Evolutionary conservation across 768 basidiomycete genomes (phyloP).

Genomic region (Lentinus tigrinus): DNA sequence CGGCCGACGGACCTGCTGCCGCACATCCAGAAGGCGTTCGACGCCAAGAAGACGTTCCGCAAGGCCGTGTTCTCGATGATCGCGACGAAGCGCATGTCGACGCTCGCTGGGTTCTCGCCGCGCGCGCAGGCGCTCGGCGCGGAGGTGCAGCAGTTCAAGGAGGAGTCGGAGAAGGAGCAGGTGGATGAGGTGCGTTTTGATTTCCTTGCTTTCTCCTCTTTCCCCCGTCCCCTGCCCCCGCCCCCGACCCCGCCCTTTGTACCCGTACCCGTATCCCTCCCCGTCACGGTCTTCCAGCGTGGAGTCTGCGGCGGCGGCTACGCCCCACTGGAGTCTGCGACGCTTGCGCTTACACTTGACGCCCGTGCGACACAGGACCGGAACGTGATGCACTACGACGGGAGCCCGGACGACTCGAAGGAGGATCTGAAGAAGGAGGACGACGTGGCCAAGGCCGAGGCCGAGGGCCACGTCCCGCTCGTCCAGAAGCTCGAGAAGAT

Average conservation of each 20-base stretch:
- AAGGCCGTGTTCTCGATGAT: slow-evolving; percentile 86
- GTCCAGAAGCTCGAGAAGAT: neutral
- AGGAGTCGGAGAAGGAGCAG: slow-evolving; percentile 81
- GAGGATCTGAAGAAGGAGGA: slow-evolving; percentile 17
- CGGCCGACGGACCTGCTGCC: slow-evolving; percentile 79
- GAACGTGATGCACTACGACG: slow-evolving; percentile 18
- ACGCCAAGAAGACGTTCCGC: slow-evolving; percentile 87
- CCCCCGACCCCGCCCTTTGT: too few relatives aligned
- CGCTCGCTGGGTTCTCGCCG: slow-evolving; percentile 44
- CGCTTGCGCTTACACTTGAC: neutral
- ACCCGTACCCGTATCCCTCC: too few relatives aligned
- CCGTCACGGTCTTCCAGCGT: too few relatives aligned
- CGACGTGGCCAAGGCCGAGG: neutral
- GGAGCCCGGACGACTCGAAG: slow-evolving; percentile 13
- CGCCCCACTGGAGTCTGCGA: too few relatives aligned
- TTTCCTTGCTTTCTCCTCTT: neutral
- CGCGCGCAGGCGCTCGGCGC: slow-evolving; percentile 52
- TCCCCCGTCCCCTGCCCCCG: neutral
- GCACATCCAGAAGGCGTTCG: slow-evolving; percentile 84
- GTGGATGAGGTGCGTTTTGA: slow-evolving; percentile 56
- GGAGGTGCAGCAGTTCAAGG: slow-evolving; percentile 68
- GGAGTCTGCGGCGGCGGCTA: too few relatives aligned
- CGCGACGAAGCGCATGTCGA: slow-evolving; percentile 79
- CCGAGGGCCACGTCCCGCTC: neutral
- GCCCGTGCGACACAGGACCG: slow-evolving; percentile 10